phyloP scores from a whole-genome alignment of 345 rosid genomes.

The Turnera subulata region DNA sequence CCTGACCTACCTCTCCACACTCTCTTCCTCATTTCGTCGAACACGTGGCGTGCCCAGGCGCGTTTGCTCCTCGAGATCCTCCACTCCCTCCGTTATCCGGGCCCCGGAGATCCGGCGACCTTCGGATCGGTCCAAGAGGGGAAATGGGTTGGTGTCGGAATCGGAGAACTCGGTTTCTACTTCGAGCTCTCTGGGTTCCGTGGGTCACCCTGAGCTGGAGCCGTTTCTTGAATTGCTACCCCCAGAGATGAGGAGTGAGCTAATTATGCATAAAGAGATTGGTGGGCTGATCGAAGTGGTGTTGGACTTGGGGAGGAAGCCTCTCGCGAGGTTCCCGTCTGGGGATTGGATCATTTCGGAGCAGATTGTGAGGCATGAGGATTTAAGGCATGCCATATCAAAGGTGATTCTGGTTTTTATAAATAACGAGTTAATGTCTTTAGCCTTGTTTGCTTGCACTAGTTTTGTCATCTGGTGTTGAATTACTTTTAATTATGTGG shows the following conservation, averaged over 20 bases:
- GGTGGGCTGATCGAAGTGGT: conserved; percentile 84
- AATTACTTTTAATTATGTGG: not conserved
- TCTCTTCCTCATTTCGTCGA: conserved; percentile 61
- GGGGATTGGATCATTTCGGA: conserved; percentile 88
- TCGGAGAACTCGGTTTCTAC: conserved; percentile 13
- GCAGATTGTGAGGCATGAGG: conserved; percentile 60
- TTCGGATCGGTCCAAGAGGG: conserved; percentile 33
- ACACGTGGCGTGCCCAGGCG: conserved; percentile 47
- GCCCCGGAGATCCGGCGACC: conserved; percentile 56
- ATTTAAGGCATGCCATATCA: conserved; percentile 66
- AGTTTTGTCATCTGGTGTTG: not conserved
- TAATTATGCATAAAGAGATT: conserved; percentile 49
- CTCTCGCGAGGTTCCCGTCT: conserved; percentile 86
- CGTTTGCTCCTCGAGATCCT: conserved; percentile 37
- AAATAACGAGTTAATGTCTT: not conserved
- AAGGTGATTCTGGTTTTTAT: conserved; percentile 63
- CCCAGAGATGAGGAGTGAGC: conserved; percentile 49
- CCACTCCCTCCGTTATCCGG: conserved; percentile 32
- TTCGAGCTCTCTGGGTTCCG: conserved; percentile 20
- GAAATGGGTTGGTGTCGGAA: conserved; percentile 39
- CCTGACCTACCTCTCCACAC: conserved; percentile 33
- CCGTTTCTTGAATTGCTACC: conserved; percentile 77
- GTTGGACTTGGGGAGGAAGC: conserved; percentile 89
- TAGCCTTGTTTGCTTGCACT: not conserved
- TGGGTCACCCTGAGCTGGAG: conserved; percentile 50